Evolutionary conservation across 495 filamentous ascomycete species (phyloP), one percentile per base, ranked within the genome.

Genomic region (Penicillium egyptiacum): DNA sequence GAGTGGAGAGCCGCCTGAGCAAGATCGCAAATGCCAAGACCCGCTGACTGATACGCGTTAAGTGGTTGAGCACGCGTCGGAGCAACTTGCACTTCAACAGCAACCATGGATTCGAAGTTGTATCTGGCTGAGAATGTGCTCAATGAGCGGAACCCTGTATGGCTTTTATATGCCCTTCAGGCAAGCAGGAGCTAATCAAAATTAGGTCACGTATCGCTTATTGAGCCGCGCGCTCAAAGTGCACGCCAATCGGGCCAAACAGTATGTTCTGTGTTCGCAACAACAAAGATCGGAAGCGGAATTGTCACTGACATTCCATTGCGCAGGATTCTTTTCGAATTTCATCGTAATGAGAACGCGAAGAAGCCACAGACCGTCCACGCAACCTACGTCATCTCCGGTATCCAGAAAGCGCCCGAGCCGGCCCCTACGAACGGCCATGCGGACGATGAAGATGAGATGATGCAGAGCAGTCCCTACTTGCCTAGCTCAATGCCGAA

Each of bases 291-390:
- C 41, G 11, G 12, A 20, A 4, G 26, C 44, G 25, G 19, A 31
- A 16, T 11, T 47, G 17, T 53, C 50, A 11, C 56, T 58, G 26
- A 47, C 39, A 9, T 31, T 52, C 16, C 9, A 10, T 10, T 16
- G n/a, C 19, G 12, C 47, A 94, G 92, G 63, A 92, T 97, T 81
- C 85, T 98, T 2, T 96, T 86, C 70, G 92, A 96, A 14, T 98
- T 96, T 62, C 81, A 97, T 69, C 76, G 74, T 45, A 81, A 74
- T 43, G 88, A 96, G 75, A 96, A 93, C 71, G 79, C 76, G 31
- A 91, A 88, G 67, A 88, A 84, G 43, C 84, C 90, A 0, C 79
- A 81, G 12, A 83, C 80, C 35, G 79, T 98, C 39, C 85, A 92
- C 74, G 93, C 94, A 53, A 96, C 91, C 17, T 98, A 96, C 68